These are phyloP conservation scores for Aspergillus pseudotamarii DNA, from an alignment of 2,329 filamentous ascomycete species.

Conservation along the genomic window DNA sequence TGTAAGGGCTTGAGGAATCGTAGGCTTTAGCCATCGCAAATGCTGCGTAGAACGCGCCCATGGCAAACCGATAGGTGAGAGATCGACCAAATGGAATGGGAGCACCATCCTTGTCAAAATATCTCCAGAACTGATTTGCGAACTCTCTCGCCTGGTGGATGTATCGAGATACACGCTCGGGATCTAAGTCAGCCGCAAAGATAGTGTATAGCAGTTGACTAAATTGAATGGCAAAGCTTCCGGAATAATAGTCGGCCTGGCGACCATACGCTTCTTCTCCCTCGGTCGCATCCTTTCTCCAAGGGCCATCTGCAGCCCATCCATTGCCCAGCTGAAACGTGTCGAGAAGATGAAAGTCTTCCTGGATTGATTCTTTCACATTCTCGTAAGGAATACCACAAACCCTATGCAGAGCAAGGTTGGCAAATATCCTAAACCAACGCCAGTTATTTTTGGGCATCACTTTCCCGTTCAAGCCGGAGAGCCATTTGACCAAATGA, in stretches of 20 bases:
- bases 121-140: slow-evolving; percentile 48
- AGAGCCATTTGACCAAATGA: slow-evolving; percentile 48
- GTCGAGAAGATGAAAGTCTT: slow-evolving; percentile 50
- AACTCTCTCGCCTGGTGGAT: slow-evolving; percentile 46
- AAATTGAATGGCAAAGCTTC: slow-evolving; percentile 58
- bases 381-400: slow-evolving; percentile 42
- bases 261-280: slow-evolving; percentile 14
- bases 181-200: slow-evolving; percentile 48
- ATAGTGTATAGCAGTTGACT: slow-evolving; percentile 52
- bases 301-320: slow-evolving; percentile 54
- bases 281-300: slow-evolving; percentile 26
- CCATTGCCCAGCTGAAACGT: slow-evolving; percentile 50
- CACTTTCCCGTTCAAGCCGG: slow-evolving; percentile 46
- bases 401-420: slow-evolving; percentile 49
- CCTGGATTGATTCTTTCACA: slow-evolving; percentile 42
- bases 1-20: slow-evolving; percentile 40
- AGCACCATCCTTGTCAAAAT: slow-evolving; percentile 52
- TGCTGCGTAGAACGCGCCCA: slow-evolving; percentile 53
- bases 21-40: slow-evolving; percentile 47
- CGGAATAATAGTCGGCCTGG: slow-evolving; percentile 58
- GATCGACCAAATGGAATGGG: slow-evolving; percentile 57
- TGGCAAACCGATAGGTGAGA: slow-evolving; percentile 56
- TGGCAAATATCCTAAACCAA: slow-evolving; percentile 57
- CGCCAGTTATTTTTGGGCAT: slow-evolving; percentile 57
- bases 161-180: slow-evolving; percentile 41